Conservation (phyloP, 2,329 filamentous ascomycete genomes). For the Lasiodiplodia citricola region DNA sequence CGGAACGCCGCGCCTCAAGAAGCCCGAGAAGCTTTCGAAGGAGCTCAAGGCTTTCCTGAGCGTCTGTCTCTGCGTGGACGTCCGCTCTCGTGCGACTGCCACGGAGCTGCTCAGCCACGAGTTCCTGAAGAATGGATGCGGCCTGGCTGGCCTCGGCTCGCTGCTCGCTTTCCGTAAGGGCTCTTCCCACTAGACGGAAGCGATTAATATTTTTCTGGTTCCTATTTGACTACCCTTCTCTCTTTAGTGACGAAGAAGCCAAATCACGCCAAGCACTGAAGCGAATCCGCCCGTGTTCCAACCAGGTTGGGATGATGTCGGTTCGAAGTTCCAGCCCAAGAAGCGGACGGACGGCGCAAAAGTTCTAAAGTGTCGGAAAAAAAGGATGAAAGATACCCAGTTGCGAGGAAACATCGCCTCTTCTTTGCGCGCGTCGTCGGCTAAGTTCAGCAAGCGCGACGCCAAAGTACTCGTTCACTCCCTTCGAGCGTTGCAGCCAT, state of each 20-base stretch:
- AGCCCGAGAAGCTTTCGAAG: constrained; percentile 96
- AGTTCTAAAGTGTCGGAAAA: constrained; percentile 14
- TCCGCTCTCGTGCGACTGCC: constrained; percentile 90
- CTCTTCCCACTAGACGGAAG: constrained; percentile 52
- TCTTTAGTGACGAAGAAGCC: background rate
- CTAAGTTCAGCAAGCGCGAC: constrained; percentile 17
- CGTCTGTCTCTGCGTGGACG: constrained; percentile 94
- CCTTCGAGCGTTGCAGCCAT: constrained; percentile 9
- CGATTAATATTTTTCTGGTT: constrained; percentile 20
- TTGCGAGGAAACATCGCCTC: constrained; percentile 12
- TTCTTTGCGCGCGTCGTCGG: constrained; percentile 7
- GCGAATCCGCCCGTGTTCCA: background rate
- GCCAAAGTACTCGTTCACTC: constrained; percentile 7
- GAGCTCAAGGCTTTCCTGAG: constrained; percentile 97
- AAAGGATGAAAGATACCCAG: constrained; percentile 26
- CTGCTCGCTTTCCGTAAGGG: constrained; percentile 83
- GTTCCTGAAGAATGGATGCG: constrained; percentile 91
- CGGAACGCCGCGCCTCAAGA: constrained; percentile 95
- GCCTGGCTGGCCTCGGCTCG: constrained; percentile 80
- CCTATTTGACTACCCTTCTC: constrained; percentile 22
- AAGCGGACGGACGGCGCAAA: background rate
- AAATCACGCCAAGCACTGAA: background rate
- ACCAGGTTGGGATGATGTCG: background rate
- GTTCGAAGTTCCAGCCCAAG: background rate
- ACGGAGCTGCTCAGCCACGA: constrained; percentile 89